Evolutionary conservation across 164 flowering plant species (phyloP).

Genomic region (Saururus chinensis): DNA sequence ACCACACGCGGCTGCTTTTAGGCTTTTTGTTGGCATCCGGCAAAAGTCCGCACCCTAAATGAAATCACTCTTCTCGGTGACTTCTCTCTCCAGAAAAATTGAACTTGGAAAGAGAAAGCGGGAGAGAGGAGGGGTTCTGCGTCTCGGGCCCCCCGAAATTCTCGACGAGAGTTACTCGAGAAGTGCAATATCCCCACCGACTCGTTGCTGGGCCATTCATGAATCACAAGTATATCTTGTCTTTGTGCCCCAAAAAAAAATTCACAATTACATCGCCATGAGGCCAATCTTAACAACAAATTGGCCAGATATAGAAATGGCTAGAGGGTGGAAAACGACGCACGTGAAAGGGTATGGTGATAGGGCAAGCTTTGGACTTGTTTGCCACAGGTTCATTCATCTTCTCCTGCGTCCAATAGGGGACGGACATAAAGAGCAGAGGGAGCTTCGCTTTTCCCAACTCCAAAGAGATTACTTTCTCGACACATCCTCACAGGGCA

Average conservation of each 20-base stretch:
- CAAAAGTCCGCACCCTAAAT: slow-evolving; percentile 2
- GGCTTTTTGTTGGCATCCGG: slow-evolving; percentile 2
- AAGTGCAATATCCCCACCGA: neutral
- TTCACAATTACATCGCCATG: neutral
- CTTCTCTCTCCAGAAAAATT: neutral
- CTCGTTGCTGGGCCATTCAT: neutral
- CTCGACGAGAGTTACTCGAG: neutral
- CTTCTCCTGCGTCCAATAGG: slow-evolving; percentile 1
- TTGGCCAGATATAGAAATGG: neutral
- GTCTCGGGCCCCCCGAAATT: slow-evolving; percentile 1
- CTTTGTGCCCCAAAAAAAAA: no score
- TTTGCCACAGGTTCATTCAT: slow-evolving; percentile 5
- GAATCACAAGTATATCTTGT: no score
- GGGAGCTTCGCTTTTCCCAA: neutral
- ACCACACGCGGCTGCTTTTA: slow-evolving; percentile 10
- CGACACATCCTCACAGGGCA: neutral
- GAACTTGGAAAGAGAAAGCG: no score
- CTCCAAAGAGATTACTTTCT: neutral
- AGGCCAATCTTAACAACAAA: neutral
- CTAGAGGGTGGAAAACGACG: neutral
- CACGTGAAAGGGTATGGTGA: neutral
- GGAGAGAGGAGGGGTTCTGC: neutral
- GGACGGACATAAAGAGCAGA: neutral
- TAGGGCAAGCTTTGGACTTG: neutral
- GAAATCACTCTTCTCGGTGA: slow-evolving; percentile 2